phyloP scores from a whole-genome alignment of 2,329 filamentous ascomycete genomes.

The Mycogone perniciosa region DNA sequence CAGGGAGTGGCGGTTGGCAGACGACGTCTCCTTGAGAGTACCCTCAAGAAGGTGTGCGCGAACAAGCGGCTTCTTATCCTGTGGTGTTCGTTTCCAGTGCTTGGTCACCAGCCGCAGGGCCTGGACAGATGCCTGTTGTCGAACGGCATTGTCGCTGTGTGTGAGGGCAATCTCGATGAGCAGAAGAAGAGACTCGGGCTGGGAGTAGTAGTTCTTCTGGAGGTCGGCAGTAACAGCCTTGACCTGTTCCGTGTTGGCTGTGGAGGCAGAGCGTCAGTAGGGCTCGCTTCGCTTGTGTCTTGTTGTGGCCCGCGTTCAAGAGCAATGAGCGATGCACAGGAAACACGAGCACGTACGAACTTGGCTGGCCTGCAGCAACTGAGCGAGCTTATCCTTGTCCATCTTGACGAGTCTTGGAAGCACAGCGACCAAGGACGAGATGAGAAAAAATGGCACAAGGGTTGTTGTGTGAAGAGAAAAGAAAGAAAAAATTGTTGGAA shows the following conservation, averaged over 20 bases:
- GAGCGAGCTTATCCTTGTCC: constrained; percentile 66
- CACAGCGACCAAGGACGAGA: constrained; percentile 16
- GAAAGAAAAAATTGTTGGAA: constrained; percentile 10
- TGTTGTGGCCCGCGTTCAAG: not conserved
- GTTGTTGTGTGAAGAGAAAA: not conserved
- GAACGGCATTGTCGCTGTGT: constrained; percentile 64
- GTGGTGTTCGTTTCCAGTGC: constrained; percentile 73
- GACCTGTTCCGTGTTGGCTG: constrained; percentile 82
- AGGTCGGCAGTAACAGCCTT: constrained; percentile 86
- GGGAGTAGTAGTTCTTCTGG: constrained; percentile 88
- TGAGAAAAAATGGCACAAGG: not conserved
- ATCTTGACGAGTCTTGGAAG: constrained; percentile 27
- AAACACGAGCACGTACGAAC: constrained; percentile 59
- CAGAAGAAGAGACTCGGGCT: constrained; percentile 74
- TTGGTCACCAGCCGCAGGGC: constrained; percentile 73
- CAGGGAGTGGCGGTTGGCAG: constrained; percentile 75
- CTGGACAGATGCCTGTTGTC: constrained; percentile 89
- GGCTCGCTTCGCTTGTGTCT: not conserved
- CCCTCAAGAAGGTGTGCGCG: constrained; percentile 79
- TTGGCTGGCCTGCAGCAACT: constrained; percentile 81
- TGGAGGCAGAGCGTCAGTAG: constrained; percentile 27
- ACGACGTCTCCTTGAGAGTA: constrained; percentile 70
- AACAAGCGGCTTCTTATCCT: constrained; percentile 71
- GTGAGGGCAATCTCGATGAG: constrained; percentile 85
- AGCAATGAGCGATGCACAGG: not conserved